Conservation (phyloP, 176 grass and related monocot species). For the Rhynchospora pubera region DNA sequence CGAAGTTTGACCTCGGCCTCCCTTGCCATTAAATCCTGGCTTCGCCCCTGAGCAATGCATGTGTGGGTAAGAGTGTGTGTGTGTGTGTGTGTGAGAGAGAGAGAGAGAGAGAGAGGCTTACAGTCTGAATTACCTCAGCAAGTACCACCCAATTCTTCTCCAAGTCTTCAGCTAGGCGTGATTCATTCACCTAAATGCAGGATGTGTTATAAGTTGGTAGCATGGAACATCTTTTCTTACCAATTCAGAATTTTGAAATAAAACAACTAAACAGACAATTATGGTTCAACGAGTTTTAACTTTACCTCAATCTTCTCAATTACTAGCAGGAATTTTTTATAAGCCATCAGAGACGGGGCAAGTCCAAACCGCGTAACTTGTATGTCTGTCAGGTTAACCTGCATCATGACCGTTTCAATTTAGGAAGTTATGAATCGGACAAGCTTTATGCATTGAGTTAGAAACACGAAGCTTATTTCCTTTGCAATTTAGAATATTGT, state of each 20-base stretch:
- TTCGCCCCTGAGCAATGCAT: too few relatives aligned
- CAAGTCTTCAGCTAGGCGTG: slow-evolving; percentile 60
- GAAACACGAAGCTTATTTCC: background rate
- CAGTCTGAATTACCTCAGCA: slow-evolving; percentile 78
- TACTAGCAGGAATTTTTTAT: slow-evolving; percentile 63
- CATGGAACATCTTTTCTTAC: background rate
- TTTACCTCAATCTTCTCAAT: slow-evolving; percentile 72
- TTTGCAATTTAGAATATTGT: background rate
- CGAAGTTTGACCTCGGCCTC: too few relatives aligned
- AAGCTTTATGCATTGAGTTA: too few relatives aligned
- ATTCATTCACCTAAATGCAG: slow-evolving; percentile 49
- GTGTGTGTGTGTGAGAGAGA: too few relatives aligned
- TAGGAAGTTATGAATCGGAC: too few relatives aligned
- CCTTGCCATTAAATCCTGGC: too few relatives aligned
- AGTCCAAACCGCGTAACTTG: slow-evolving; percentile 68
- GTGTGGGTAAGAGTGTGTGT: background rate
- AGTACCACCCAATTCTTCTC: slow-evolving; percentile 85
- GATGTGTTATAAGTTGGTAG: background rate
- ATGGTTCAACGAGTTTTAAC: slow-evolving; percentile 1
- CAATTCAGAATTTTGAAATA: background rate
- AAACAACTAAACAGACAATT: background rate
- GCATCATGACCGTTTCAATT: background rate
- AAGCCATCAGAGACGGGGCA: slow-evolving; percentile 72
- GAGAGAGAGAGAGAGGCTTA: slow-evolving; percentile 19
- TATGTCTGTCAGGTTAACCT: slow-evolving; percentile 82